Conservation (phyloP, 163 green algal genomes). For the Scenedesmus sp. region DNA sequence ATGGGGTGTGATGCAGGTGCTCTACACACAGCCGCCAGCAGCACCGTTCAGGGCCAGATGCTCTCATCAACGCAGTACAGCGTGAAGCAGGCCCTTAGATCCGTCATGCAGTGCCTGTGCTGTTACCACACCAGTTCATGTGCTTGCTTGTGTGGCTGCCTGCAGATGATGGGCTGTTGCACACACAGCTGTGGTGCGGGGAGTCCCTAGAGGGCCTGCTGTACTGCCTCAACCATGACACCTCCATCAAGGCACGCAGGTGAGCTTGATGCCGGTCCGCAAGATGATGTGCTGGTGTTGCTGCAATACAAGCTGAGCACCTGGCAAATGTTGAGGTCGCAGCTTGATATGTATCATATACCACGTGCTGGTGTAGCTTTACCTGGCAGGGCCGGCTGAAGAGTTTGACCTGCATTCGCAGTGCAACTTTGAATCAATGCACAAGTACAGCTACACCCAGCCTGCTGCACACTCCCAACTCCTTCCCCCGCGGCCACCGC, state of each 20-base stretch:
- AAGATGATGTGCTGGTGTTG: not conserved
- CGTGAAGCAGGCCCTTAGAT: too few relatives aligned
- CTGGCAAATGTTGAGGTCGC: not conserved
- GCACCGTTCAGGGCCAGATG: too few relatives aligned
- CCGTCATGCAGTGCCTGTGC: too few relatives aligned
- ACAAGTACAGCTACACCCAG: not conserved
- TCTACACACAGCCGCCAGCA: too few relatives aligned
- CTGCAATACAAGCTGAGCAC: not conserved
- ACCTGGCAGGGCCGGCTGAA: not conserved
- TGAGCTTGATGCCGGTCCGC: not conserved
- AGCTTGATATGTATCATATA: not conserved
- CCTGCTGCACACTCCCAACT: not conserved
- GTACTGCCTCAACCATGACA: constrained; percentile 33
- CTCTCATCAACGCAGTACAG: too few relatives aligned
- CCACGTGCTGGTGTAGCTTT: not conserved
- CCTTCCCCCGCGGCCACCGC: not conserved
- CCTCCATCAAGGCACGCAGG: constrained; percentile 36
- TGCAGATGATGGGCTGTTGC: constrained; percentile 7
- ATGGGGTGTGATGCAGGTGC: too few relatives aligned
- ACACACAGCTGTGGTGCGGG: constrained; percentile 24
- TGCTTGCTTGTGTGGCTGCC: not conserved
- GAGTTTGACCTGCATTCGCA: too few relatives aligned
- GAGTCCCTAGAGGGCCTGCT: constrained; percentile 28
- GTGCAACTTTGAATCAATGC: too few relatives aligned
- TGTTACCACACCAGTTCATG: not conserved